Percentiles rank a stretch among this genome's conserved stretches.
Conservation (phyloP, 352 stramenopile genomes). For the Pythium insidiosum region DNA sequence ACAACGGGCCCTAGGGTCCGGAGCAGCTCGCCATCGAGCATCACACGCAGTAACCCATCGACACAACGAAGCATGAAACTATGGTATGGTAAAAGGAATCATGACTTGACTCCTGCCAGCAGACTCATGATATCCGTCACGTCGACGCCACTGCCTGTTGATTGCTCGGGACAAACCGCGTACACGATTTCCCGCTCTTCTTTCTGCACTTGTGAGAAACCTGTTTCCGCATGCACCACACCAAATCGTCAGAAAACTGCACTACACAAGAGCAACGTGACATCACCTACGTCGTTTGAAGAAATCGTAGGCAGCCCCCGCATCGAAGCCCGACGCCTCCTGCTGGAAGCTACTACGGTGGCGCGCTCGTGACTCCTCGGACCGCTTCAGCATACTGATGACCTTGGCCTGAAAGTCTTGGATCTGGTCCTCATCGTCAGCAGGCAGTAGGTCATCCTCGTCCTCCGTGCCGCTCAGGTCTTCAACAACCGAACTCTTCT, state of each 20-base stretch:
- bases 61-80: too few relatives aligned
- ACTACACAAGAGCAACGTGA: too few relatives aligned
- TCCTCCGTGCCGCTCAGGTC: conserved; percentile 12
- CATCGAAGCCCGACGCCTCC: conserved; percentile 43
- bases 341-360: conserved; percentile 44
- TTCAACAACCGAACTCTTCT: conserved; percentile 5
- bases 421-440: conserved; percentile 11
- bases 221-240: conserved; percentile 3
- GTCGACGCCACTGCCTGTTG: not conserved
- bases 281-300: conserved; percentile 69
- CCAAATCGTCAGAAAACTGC: too few relatives aligned
- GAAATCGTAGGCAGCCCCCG: conserved; percentile 46
- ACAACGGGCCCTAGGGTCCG: too few relatives aligned
- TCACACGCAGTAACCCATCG: too few relatives aligned
- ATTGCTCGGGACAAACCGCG: conserved; percentile 12
- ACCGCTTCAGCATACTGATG: conserved; percentile 42
- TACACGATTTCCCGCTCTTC: conserved; percentile 15
- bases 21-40: too few relatives aligned
- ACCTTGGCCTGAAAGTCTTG: conserved; percentile 41
- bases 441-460: conserved; percentile 1
- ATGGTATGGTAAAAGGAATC: too few relatives aligned
- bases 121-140: conserved; percentile 10
- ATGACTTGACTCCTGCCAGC: too few relatives aligned
- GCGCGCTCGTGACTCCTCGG: conserved; percentile 29
- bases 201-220: conserved; percentile 18